A percentile compares a stretch with the other conserved stretches of the same genome.
Conservation (phyloP, 176 grass and related monocot genomes). For the Oryza brachyantha region DNA sequence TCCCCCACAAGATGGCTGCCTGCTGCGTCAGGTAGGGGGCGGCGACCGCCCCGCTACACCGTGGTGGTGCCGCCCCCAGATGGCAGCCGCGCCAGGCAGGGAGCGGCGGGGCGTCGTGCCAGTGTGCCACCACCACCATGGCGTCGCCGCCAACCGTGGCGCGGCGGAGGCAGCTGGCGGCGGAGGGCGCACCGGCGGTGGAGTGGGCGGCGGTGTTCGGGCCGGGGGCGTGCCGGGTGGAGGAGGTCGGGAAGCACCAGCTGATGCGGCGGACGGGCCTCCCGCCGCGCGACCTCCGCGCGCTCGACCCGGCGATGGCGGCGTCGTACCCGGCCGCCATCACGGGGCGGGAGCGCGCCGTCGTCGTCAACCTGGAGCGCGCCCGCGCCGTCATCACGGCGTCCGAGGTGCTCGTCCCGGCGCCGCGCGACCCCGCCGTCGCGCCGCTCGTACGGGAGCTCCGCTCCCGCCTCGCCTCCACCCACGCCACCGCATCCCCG, state of each 20-base stretch:
- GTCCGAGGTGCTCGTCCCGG: slow-evolving; percentile 61
- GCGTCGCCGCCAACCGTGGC: neutral
- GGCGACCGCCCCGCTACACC: no score
- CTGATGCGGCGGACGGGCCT: slow-evolving; percentile 55
- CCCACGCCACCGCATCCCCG: neutral
- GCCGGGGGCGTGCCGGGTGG: neutral
- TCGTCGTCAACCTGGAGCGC: slow-evolving; percentile 70
- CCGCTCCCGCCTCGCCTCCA: slow-evolving; percentile 18
- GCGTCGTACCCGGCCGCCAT: slow-evolving; percentile 45
- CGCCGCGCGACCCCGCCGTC: slow-evolving; percentile 41
- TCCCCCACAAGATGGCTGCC: slow-evolving; percentile 13
- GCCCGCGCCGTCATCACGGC: slow-evolving; percentile 67
- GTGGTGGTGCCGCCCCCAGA: neutral
- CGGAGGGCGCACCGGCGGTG: neutral
- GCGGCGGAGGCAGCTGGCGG: neutral
- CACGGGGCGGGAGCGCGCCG: slow-evolving; percentile 45
- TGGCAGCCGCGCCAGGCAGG: neutral
- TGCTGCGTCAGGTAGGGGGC: neutral
- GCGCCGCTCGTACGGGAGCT: slow-evolving; percentile 49
- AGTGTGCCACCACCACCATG: no score
- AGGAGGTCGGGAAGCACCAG: slow-evolving; percentile 43
- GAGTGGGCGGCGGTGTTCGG: slow-evolving; percentile 37
- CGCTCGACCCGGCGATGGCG: slow-evolving; percentile 49
- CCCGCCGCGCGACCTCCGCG: slow-evolving; percentile 38
- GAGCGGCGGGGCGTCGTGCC: no score